phyloP scores from a whole-genome alignment of 2,329 filamentous ascomycete species.

The Parafenestella ontariensis region DNA sequence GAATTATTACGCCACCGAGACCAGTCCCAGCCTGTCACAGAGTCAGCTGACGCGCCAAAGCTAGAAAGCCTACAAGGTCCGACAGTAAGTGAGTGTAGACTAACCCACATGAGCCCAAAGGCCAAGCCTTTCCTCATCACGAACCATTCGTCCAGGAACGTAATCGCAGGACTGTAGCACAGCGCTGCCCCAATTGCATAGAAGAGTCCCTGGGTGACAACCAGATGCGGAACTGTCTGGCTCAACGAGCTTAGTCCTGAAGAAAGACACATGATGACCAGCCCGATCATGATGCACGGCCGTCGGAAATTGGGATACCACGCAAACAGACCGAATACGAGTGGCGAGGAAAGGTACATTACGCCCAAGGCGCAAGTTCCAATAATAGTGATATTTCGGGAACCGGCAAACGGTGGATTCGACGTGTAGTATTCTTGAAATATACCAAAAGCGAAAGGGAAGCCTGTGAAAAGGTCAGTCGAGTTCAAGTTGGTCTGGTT shows the following conservation, averaged over 20 bases:
- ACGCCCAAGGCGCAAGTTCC: slow-evolving; percentile 68
- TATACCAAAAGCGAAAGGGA: slow-evolving; percentile 72
- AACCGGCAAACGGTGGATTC: slow-evolving; percentile 64
- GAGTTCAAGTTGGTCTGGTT: neutral
- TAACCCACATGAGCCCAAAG: slow-evolving; percentile 67
- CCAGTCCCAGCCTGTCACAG: slow-evolving; percentile 39
- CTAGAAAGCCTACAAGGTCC: slow-evolving; percentile 42
- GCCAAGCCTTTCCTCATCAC: slow-evolving; percentile 64
- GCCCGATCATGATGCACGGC: slow-evolving; percentile 40
- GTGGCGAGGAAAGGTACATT: slow-evolving; percentile 54
- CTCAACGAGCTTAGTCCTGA: slow-evolving; percentile 59
- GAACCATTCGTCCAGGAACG: slow-evolving; percentile 70
- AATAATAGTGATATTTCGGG: slow-evolving; percentile 64
- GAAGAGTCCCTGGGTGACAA: slow-evolving; percentile 67
- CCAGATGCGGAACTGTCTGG: slow-evolving; percentile 60
- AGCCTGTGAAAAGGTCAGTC: slow-evolving; percentile 56
- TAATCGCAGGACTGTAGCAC: slow-evolving; percentile 63
- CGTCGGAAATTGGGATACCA: slow-evolving; percentile 43
- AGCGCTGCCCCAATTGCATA: slow-evolving; percentile 66
- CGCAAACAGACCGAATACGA: slow-evolving; percentile 48
- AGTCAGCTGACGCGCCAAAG: slow-evolving; percentile 18
- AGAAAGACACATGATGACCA: slow-evolving; percentile 45
- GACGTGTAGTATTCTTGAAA: slow-evolving; percentile 74
- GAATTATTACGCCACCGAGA: slow-evolving; percentile 53
- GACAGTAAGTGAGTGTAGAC: neutral